Evolutionary conservation across 129 eudicot genomes (phyloP), one percentile per base, ranked within the genome.

Genomic region (Flaveria sonorensis): DNA sequence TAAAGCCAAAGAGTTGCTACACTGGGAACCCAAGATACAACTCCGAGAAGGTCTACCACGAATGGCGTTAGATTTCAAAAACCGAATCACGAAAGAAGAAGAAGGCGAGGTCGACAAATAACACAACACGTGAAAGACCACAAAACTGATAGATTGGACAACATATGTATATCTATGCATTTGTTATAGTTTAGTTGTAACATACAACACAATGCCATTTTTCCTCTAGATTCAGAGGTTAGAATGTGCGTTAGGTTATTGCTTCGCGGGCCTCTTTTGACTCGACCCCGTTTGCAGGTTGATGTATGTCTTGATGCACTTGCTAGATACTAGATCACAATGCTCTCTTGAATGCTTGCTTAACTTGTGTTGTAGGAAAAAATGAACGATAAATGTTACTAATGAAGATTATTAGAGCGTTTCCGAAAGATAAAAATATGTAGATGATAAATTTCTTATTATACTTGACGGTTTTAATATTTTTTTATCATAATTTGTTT

Each of bases 11-110:
- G 84, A 78, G 39, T 80, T 85, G 19, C 83, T 92, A 46, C 87
- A 87, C 72, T 92, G 97, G 97, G 97, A 92, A 77, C 97, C 97
- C 12, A 89, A 87, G 73, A 71, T 89, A 48, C 68, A 95, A 63
- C 80, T 92, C 66, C 60, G 88, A 6, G 90, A 92, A 43, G 97
- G 97, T 16, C 86, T 92, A 52, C 96, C 97, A 48, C 82, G 78
- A 12, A 92, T 92, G 97, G 96, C 87, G 0, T 28, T 83, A 69
- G 96, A 92, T 83, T 92, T 92, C 68, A 81, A 89, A 71, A 85
- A 89, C 47, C 90, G 97, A 32, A 92, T 92, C 76, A 68, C 89
- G 84, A 89, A 92, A 62, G 96, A 89, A 75, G 92, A 87, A 16
- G 89, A 84, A 77, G 96, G 92, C n/a, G 89, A 88, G 48, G 90